Conservation (phyloP, 441 rosid species). For the Arabidopsis lyrata region DNA sequence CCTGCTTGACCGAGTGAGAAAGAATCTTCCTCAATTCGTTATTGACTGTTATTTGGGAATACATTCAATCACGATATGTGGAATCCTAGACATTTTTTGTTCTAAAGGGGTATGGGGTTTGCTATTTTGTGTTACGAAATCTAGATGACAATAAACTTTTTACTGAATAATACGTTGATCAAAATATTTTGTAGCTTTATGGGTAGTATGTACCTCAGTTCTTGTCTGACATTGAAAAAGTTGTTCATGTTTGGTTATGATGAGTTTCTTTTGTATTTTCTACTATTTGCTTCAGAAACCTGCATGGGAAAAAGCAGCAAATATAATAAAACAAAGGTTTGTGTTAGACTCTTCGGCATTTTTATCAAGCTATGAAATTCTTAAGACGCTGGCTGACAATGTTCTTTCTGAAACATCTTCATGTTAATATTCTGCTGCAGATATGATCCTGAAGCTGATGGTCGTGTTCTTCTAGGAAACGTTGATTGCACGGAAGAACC, state of each 20-base stretch:
- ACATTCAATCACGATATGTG: slow-evolving; percentile 9
- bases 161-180: background rate
- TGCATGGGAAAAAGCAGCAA: slow-evolving; percentile 94
- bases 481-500: slow-evolving; percentile 88
- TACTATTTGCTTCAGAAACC: slow-evolving; percentile 72
- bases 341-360: slow-evolving; percentile 30
- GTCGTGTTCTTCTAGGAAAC: slow-evolving; percentile 87
- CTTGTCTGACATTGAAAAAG: background rate
- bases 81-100: slow-evolving; percentile 10
- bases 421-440: slow-evolving; percentile 19
- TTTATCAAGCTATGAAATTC: background rate
- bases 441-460: slow-evolving; percentile 65
- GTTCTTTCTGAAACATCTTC: slow-evolving; percentile 34
- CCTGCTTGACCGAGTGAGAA: slow-evolving; percentile 28
- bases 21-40: slow-evolving; percentile 7
- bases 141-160: slow-evolving; percentile 15
- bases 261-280: slow-evolving; percentile 36
- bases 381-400: too few species aligned
- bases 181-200: slow-evolving; percentile 13
- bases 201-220: slow-evolving; percentile 16
- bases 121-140: slow-evolving; percentile 16
- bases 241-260: slow-evolving; percentile 30
- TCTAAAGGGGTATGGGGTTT: slow-evolving; percentile 11
- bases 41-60: slow-evolving; percentile 8
- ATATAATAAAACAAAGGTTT: slow-evolving; percentile 80